phyloP scores from a whole-genome alignment of 805 yeast genomes.

The Starmerella scarabaei region DNA sequence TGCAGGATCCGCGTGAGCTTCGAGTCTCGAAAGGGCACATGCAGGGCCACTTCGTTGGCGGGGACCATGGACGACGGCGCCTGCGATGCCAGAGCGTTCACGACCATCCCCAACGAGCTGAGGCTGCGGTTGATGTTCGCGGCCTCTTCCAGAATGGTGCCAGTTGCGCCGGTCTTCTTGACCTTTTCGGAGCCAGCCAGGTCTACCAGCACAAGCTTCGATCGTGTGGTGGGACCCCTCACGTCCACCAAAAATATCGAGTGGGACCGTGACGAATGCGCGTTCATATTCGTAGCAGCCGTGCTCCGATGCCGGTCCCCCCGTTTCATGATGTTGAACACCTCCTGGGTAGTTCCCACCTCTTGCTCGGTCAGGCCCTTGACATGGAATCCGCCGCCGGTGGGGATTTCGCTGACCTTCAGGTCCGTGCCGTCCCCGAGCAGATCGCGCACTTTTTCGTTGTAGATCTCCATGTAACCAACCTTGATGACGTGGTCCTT shows the following conservation, averaged over 20 bases:
- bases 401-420: conserved; percentile 31
- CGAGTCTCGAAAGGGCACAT: conserved; percentile 66
- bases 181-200: conserved; percentile 80
- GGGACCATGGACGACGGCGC: conserved; percentile 22
- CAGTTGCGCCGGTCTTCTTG: conserved; percentile 63
- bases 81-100: conserved; percentile 62
- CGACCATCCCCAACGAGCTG: conserved; percentile 67
- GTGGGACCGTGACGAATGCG: conserved; percentile 66
- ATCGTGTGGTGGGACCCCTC: conserved; percentile 43
- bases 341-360: conserved; percentile 46
- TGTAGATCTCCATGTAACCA: conserved; percentile 67
- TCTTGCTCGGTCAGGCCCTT: conserved; percentile 52
- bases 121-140: conserved; percentile 70
- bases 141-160: conserved; percentile 67
- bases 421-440: conserved; percentile 28
- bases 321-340: conserved; percentile 41
- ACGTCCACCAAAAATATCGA: conserved; percentile 60
- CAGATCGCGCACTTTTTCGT: conserved; percentile 64
- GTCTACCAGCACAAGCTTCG: conserved; percentile 64
- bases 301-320: conserved; percentile 48
- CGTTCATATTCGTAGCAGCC: conserved; percentile 55
- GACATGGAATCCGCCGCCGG: conserved; percentile 49
- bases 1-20: conserved; percentile 65
- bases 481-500: conserved; percentile 45
- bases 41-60: conserved; percentile 30